Base-by-base conservation (phyloP, 179 eudicot genomes). In the Gypsophila paniculata region DNA sequence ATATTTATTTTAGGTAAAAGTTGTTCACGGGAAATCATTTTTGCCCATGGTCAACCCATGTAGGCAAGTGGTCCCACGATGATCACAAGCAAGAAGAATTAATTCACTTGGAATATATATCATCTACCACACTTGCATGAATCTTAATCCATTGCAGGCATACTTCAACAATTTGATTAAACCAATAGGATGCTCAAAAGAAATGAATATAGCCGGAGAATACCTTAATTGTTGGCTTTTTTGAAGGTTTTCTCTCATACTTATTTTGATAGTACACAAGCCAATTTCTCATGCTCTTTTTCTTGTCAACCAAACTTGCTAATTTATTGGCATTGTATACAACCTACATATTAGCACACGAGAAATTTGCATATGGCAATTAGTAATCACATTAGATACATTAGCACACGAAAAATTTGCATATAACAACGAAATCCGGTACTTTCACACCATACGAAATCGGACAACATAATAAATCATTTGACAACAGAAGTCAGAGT, bases 181-280 rank as follows among this genome's bases (percentile, higher is more conserved):
- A 66, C 15, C 61, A 17, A 9, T 13, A 39, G 17, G 22, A 52
- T 49, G 3, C 52, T 49, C 61, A 68, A 42, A n/a, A 21, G 17
- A 44, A 36, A 34, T 69, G 32, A 32, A 12, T 29, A 15, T 54
- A 32, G 49, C 48, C 9, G 32, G 26, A 39, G 48, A 72, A 51
- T 86, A 93, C 98, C 98, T 91, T 93, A n/a, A 76, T 83, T 66
- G 84, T 83, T 71, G 96, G 96, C 77, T 67, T 91, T 66, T 72
- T 82, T 42, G 81, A 61, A 53, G 91, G 90, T 18, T 83, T 78
- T 70, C 90, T 86, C 80, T 91, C 97, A 81, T 77, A 83, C 60
- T 88, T 83, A 77, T 87, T 93, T 71, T 86, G 84, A 76, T 93
- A 91, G 74, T 91, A 93, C 29, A 79, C 81, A 17, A 82, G 88